A percentile compares a stretch with the other conserved stretches of the same genome.
Evolutionary conservation across 2,329 filamentous ascomycete genomes (phyloP).

Genomic region (Xylariaceae sp.): DNA sequence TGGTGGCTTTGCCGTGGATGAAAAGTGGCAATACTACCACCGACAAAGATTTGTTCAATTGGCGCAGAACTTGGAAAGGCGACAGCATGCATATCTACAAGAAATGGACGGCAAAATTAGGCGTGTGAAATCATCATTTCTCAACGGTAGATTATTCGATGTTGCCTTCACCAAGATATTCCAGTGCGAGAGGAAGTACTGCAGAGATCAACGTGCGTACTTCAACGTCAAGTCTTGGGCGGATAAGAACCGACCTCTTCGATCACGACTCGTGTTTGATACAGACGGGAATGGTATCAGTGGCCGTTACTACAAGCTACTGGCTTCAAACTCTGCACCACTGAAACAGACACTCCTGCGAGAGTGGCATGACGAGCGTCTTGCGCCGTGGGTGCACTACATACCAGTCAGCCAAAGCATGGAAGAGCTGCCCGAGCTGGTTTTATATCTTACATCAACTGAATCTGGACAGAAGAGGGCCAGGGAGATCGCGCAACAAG

Average conservation of each 20-base stretch:
- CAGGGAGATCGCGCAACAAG: slow-evolving; percentile 53
- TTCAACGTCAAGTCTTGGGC: slow-evolving; percentile 39
- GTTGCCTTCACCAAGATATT: slow-evolving; percentile 50
- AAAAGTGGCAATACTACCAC: slow-evolving; percentile 47
- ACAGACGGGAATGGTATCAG: slow-evolving; percentile 60
- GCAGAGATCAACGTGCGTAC: slow-evolving; percentile 39
- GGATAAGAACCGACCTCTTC: slow-evolving; percentile 40
- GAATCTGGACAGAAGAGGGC: slow-evolving; percentile 52
- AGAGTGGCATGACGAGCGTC: slow-evolving; percentile 62
- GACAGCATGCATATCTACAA: slow-evolving; percentile 39
- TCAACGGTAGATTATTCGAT: slow-evolving; percentile 45
- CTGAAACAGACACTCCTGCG: slow-evolving; percentile 56
- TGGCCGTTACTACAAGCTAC: slow-evolving; percentile 54
- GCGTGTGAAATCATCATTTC: slow-evolving; percentile 33
- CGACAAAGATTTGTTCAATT: slow-evolving; percentile 50
- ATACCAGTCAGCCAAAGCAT: slow-evolving; percentile 54
- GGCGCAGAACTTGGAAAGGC: slow-evolving; percentile 37
- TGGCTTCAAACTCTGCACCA: slow-evolving; percentile 50
- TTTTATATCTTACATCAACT: slow-evolving; percentile 49
- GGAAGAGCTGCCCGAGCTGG: slow-evolving; percentile 55
- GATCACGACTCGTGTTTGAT: slow-evolving; percentile 51
- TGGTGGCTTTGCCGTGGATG: slow-evolving; percentile 44
- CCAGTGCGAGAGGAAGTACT: slow-evolving; percentile 45
- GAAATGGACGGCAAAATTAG: slow-evolving; percentile 21
- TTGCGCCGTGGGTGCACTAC: slow-evolving; percentile 61